Conservation (phyloP, 2,329 filamentous ascomycete genomes). For the Colletotrichum cordylinicola region DNA sequence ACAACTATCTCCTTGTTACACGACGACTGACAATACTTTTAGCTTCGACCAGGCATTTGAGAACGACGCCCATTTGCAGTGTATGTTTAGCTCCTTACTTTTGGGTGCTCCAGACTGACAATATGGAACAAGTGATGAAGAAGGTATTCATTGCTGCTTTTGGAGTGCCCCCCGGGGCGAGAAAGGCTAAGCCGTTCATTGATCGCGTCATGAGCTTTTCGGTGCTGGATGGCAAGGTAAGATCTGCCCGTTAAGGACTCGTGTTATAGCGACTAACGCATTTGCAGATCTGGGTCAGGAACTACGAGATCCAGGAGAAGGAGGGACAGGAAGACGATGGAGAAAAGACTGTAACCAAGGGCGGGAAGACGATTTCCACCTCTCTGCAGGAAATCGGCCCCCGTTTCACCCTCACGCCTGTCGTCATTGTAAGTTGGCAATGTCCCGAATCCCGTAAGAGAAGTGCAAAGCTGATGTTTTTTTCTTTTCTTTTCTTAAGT, state of each 20-base stretch:
- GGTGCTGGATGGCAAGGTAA: conserved; percentile 80
- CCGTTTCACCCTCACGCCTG: conserved; percentile 85
- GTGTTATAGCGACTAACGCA: not conserved
- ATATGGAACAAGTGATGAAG: conserved; percentile 66
- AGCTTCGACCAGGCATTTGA: conserved; percentile 89
- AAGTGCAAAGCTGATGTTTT: not conserved
- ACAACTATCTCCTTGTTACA: not conserved
- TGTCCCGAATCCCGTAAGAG: conserved; percentile 32
- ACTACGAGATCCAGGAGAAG: conserved; percentile 78
- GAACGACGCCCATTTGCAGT: conserved; percentile 74
- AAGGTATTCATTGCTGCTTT: conserved; percentile 83
- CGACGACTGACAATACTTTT: not conserved
- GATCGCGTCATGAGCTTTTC: conserved; percentile 96
- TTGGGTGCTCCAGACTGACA: not conserved
- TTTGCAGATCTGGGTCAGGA: conserved; percentile 69
- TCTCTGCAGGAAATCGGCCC: conserved; percentile 92
- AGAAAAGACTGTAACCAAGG: conserved; percentile 44
- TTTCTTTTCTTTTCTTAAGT: not conserved
- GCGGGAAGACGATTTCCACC: conserved; percentile 72
- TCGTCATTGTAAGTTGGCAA: not conserved
- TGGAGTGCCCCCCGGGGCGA: conserved; percentile 85
- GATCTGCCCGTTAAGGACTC: not conserved
- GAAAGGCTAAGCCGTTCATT: conserved; percentile 93
- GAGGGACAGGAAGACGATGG: conserved; percentile 26
- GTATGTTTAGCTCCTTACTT: not conserved